A percentile compares a stretch with the other conserved stretches of the same genome.
Conservation (phyloP, 805 yeast species). For the Torulaspora franciscae region DNA sequence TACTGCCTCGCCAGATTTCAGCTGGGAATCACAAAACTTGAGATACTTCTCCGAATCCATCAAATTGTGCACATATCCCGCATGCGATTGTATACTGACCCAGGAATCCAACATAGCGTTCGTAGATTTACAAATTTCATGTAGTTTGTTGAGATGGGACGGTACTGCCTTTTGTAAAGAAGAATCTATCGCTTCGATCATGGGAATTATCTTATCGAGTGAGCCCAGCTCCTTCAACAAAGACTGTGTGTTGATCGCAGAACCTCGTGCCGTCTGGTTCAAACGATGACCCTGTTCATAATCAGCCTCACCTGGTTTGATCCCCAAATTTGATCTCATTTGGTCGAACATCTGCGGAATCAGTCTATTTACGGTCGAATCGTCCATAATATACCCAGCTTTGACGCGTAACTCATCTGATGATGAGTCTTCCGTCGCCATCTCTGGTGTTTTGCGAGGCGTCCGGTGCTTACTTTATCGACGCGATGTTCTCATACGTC, state of each 20-base stretch:
- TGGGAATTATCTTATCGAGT: constrained; percentile 30
- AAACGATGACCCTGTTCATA: neutral
- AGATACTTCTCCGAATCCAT: constrained; percentile 41
- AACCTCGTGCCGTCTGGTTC: constrained; percentile 10
- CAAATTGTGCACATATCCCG: constrained; percentile 48
- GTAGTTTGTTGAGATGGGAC: constrained; percentile 32
- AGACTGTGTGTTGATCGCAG: constrained; percentile 29
- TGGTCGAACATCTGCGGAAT: constrained; percentile 34
- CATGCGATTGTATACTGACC: constrained; percentile 58
- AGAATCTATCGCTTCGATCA: constrained; percentile 25
- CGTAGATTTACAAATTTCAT: constrained; percentile 45
- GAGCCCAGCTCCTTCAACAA: constrained; percentile 30
- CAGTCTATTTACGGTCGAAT: constrained; percentile 25
- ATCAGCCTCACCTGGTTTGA: constrained; percentile 3
- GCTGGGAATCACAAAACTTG: constrained; percentile 30
- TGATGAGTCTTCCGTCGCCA: neutral
- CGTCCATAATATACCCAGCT: constrained; percentile 12
- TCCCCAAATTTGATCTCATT: constrained; percentile 26
- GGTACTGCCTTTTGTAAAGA: constrained; percentile 21
- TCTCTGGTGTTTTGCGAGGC: neutral
- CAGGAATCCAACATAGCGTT: constrained; percentile 52
- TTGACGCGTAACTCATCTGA: neutral
- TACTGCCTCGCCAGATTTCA: constrained; percentile 24
- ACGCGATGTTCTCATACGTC: too few species aligned
- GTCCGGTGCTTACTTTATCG: too few species aligned